Conservation (phyloP, 2,329 filamentous ascomycete genomes). For the Ustilaginoidea virens region DNA sequence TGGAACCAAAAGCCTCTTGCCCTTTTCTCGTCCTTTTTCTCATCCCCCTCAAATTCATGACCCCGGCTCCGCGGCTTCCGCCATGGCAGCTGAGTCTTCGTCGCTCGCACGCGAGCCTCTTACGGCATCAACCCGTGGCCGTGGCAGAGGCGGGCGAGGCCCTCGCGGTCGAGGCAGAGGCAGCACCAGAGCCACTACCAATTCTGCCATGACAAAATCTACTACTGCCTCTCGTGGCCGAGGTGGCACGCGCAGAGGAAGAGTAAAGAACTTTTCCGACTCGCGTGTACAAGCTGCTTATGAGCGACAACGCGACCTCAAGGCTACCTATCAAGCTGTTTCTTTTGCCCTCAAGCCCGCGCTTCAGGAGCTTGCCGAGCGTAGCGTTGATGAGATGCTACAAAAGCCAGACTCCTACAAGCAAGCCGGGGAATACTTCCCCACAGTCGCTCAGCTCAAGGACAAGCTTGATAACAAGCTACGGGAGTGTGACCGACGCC, state of each 20-base stretch:
- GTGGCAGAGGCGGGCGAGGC: slow-evolving; percentile 14
- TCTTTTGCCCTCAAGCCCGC: slow-evolving; percentile 47
- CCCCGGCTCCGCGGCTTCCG: slow-evolving; percentile 10
- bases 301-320: slow-evolving; percentile 51
- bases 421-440: slow-evolving; percentile 34
- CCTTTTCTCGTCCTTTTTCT: neutral
- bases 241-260: slow-evolving; percentile 28
- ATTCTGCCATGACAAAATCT: slow-evolving; percentile 17
- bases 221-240: slow-evolving; percentile 21
- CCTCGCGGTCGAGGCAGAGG: slow-evolving; percentile 9
- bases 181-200: slow-evolving; percentile 14
- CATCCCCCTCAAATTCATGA: slow-evolving; percentile 14
- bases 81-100: slow-evolving; percentile 24
- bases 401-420: slow-evolving; percentile 36
- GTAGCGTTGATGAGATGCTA: slow-evolving; percentile 40
- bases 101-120: slow-evolving; percentile 20
- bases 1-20: too few species aligned
- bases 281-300: slow-evolving; percentile 40
- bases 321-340: slow-evolving; percentile 47
- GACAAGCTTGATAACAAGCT: slow-evolving; percentile 16
- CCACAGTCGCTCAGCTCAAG: slow-evolving; percentile 34
- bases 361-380: slow-evolving; percentile 48
- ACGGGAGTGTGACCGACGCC: slow-evolving; percentile 15
- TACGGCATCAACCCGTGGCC: slow-evolving; percentile 14
- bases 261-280: slow-evolving; percentile 40